Percentiles rank a stretch among this genome's conserved stretches.
phyloP scores from a whole-genome alignment of 108 stramenopile species.

The Conticribra weissflogii region DNA sequence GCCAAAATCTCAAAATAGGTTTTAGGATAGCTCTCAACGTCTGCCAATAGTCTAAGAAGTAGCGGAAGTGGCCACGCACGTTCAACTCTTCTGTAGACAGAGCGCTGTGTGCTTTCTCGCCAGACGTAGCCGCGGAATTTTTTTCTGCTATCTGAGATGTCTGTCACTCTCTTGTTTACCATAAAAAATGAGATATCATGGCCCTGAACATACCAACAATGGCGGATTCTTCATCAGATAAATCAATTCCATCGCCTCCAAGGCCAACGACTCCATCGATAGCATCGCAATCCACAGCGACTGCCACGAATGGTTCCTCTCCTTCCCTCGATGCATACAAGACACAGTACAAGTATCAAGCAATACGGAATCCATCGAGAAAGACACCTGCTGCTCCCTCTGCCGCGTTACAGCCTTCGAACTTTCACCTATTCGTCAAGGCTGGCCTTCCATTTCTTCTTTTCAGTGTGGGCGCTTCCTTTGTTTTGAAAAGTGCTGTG shows the following conservation, averaged over 20 bases:
- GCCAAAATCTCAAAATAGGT: no score
- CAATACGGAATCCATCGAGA: slow-evolving; percentile 6
- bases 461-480: slow-evolving; percentile 78
- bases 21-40: no score
- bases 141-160: no score
- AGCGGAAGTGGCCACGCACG: no score
- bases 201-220: slow-evolving; percentile 1
- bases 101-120: no score
- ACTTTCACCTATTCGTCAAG: slow-evolving; percentile 60
- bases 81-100: no score
- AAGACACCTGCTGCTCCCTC: not conserved
- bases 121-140: no score
- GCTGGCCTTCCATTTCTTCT: slow-evolving; percentile 83
- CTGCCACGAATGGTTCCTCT: slow-evolving; percentile 6
- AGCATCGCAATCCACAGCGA: slow-evolving; percentile 1
- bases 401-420: slow-evolving; percentile 40
- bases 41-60: no score
- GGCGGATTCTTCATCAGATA: not conserved
- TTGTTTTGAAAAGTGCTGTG: slow-evolving; percentile 76
- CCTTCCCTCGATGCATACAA: slow-evolving; percentile 20
- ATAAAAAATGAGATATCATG: no score
- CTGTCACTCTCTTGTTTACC: no score
- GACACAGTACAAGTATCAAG: slow-evolving; percentile 30
- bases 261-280: not conserved
- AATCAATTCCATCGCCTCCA: not conserved